Evolutionary conservation across 225 moss, liverwort and hornwort species (phyloP), one percentile per base, ranked within the genome.

Genomic region (Antitrichia curtipendula): DNA sequence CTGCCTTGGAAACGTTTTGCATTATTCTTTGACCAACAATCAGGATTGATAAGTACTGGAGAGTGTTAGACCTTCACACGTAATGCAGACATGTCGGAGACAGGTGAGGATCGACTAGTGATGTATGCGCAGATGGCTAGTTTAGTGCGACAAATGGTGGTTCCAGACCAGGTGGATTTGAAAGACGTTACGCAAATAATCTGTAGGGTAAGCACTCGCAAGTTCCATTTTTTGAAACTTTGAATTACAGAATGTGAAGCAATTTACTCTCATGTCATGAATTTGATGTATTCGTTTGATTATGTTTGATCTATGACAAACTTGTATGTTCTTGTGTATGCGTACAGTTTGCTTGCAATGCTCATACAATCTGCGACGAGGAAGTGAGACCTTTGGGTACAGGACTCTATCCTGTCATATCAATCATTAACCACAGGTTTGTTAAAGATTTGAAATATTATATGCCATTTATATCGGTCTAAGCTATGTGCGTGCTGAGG

Each of bases 351-450:
- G 94, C 97, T 75, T 99, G 98, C 89, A 99, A 99, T 88, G 97
- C 97, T 54, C 98, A 99, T 83, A 94, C 97, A 75, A 95, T 99
- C 57, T 99, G 96, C 70, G 97, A 99, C 75, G 98, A 96, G 91
- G 98, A 99, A 90, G 90, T 99, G 88, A 94, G 96, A 88, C 98
- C 98, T 78, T 85, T 97, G 93, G 98, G 98, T 47, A 97, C 94
- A 60, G 98, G 97, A 36, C 91, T 99, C 40, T 99, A 95, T 90
- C 97, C 98, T 88, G 94, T 95, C 74, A 91, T 99, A 88, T 99
- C 98, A 63, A 97, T 97, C 86, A 94, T 97, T 77, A 97, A 99
- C 90, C 98, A 99, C 93, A 99, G 98, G 98, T 98, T 86, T 88
- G 88, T 74, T 66, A 65, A 85, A 78, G 45, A 22, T 82, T 74